These are phyloP conservation scores for Mucor irregularis DNA, from an alignment of 371 early-diverging fungal genomes.

Conservation along the genomic window DNA sequence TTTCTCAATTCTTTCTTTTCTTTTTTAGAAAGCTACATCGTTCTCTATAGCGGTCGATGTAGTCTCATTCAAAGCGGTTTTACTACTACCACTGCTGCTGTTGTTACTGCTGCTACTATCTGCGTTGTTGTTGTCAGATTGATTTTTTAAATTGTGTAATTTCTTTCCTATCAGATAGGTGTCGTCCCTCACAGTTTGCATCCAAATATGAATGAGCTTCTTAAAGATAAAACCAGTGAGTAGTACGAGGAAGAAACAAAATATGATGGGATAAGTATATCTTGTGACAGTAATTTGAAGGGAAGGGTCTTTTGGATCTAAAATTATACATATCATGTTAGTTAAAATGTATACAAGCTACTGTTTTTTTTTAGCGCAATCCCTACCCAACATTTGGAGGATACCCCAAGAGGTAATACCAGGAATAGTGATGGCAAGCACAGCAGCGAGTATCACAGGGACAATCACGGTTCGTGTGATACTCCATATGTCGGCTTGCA, in stretches of 20 bases:
- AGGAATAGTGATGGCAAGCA: conserved; percentile 21
- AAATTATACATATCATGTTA: background rate
- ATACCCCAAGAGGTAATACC: conserved; percentile 20
- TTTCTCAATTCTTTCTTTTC: background rate
- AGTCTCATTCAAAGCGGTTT: background rate
- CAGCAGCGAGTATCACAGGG: conserved; percentile 26
- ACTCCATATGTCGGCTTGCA: conserved; percentile 24
- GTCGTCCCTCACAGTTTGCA: conserved; percentile 63
- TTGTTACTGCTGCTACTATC: background rate
- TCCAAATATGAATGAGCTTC: conserved; percentile 50
- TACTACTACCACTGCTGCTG: no score
- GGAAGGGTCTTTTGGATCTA: conserved; percentile 21
- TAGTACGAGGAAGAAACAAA: conserved; percentile 9
- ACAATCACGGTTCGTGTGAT: conserved; percentile 36
- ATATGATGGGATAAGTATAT: conserved; percentile 28
- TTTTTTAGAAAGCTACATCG: background rate
- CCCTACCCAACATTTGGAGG: conserved; percentile 21
- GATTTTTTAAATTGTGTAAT: conserved; percentile 59
- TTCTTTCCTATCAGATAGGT: conserved; percentile 65
- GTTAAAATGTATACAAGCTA: background rate
- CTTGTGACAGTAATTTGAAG: conserved; percentile 20
- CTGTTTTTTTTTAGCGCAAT: background rate
- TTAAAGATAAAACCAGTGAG: conserved; percentile 8
- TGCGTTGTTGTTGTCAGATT: background rate
- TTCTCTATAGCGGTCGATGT: background rate